These are phyloP conservation scores for Lepidium campestre DNA, from an alignment of 441 rosid species.

Conservation along the genomic window DNA sequence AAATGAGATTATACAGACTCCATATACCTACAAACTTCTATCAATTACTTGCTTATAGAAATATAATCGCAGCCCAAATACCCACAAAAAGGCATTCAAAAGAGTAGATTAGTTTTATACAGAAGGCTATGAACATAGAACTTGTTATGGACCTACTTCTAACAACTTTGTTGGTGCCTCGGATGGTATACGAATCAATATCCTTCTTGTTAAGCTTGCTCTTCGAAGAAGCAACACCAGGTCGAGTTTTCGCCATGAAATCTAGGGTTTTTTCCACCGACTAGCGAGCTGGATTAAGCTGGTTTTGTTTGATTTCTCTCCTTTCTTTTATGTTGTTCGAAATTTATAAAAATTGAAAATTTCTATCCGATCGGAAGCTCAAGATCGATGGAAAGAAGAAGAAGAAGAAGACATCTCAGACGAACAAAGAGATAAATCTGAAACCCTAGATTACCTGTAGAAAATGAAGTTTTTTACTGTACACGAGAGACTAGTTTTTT, in stretches of 20 bases:
- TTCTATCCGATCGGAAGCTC: background rate
- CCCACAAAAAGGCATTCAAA: background rate
- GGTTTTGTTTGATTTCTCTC: background rate
- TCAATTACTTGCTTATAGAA: background rate
- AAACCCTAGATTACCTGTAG: slow-evolving; percentile 25
- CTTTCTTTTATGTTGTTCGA: background rate
- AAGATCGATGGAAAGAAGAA: slow-evolving; percentile 3
- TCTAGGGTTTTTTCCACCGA: background rate
- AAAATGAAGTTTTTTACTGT: slow-evolving; percentile 20
- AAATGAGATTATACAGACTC: slow-evolving; percentile 2
- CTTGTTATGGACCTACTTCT: slow-evolving; percentile 33
- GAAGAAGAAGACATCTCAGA: background rate
- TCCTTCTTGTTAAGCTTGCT: slow-evolving; percentile 64
- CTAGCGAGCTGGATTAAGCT: background rate
- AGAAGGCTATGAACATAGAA: background rate
- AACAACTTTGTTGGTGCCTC: slow-evolving; percentile 73
- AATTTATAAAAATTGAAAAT: background rate
- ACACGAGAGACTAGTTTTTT: background rate
- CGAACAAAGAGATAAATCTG: slow-evolving; percentile 11
- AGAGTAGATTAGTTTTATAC: background rate
- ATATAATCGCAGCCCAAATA: background rate
- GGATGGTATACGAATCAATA: slow-evolving; percentile 65
- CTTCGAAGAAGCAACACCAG: slow-evolving; percentile 32
- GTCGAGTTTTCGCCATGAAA: slow-evolving; percentile 36
- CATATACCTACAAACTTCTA: background rate